phyloP scores from a whole-genome alignment of 1,284 basidiomycete species.

The Mycosarcoma mackinlayi region DNA sequence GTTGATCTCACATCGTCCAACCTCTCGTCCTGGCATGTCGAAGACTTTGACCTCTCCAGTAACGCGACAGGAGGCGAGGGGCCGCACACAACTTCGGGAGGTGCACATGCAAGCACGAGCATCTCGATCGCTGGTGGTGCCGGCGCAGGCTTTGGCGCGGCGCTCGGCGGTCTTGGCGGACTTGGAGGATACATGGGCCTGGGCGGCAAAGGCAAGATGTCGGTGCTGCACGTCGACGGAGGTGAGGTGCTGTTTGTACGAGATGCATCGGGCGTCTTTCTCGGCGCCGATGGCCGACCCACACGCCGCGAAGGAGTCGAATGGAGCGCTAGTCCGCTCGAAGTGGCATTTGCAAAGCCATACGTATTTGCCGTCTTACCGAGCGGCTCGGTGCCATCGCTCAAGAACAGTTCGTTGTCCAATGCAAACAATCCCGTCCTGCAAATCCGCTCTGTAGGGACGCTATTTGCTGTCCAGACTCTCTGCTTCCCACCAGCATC shows the following conservation, averaged over 20 bases:
- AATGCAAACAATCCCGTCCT: conserved; percentile 46
- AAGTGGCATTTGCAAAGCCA: conserved; percentile 82
- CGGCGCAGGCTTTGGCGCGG: conserved; percentile 34
- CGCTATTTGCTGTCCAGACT: conserved; percentile 56
- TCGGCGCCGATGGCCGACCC: conserved; percentile 77
- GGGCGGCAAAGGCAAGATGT: conserved; percentile 76
- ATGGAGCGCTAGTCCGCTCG: conserved; percentile 85
- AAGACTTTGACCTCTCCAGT: conserved; percentile 40
- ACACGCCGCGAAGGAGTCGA: conserved; percentile 75
- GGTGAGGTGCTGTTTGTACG: conserved; percentile 59
- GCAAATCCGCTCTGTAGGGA: conserved; percentile 55
- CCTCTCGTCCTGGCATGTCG: conserved; percentile 44
- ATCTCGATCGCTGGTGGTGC: conserved; percentile 23
- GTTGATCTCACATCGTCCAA: conserved; percentile 39
- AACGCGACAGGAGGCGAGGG: conserved; percentile 12
- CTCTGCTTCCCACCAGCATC: conserved; percentile 49
- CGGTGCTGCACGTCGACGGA: conserved; percentile 75
- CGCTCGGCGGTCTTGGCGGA: conserved; percentile 73
- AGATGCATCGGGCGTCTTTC: conserved; percentile 72
- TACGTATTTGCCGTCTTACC: conserved; percentile 76
- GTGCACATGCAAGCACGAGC: conserved; percentile 22
- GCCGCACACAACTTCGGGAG: conserved; percentile 7
- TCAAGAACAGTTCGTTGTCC: conserved; percentile 35
- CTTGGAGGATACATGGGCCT: conserved; percentile 89
- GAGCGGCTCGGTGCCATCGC: conserved; percentile 43